Evolutionary conservation across 2,329 filamentous ascomycete genomes (phyloP), one percentile per base, ranked within the genome.

Genomic region (Sporothrix sp.): DNA sequence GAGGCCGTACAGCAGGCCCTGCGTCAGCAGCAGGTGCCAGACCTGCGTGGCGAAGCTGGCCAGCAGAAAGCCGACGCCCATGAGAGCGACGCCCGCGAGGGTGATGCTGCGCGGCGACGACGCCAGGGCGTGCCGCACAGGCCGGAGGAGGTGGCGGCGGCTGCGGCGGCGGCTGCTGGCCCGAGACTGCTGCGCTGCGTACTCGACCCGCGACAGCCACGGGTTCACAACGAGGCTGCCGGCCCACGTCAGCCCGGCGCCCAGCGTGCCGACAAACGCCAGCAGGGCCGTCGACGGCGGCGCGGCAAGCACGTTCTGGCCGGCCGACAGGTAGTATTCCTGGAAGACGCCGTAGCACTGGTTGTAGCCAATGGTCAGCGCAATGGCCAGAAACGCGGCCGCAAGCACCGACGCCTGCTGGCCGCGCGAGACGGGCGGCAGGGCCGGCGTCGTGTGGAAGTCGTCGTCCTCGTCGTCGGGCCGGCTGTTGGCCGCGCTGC

Each of bases 311-410:
- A 74, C 58, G 7, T 66, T 61, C 54, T 71, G 66, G 28, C 54
- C 56, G 0, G 63, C 48, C 4, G 70, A 71, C 43, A 70, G 66
- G 55, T 74, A 75, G 56, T 71, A 73, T 43, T 69, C 63, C 54
- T 74, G 71, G 48, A 74, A 75, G 9, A 74, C 69, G 9, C 71
- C 71, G 54, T 69, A 75, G 30, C 64, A 66, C 52, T 74, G 71
- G 54, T 75, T 75, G 51, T 74, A 67, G 10, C 71, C 71, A 43
- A 74, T 71, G 3, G 71, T 73, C 20, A 74, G 63, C 43, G 65
- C 65, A 32, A 73, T 71, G 36, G 68, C 68, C 1, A 68, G 55
- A 46, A 74, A 74, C 6, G 66, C 66, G 0, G 70, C 70, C 16
- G 66, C 53, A 13, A 74, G 61, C 20, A 74, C 69, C 2, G 64